These are phyloP conservation scores for Solanum virginianum DNA, from an alignment of 257 asterid genomes.

Conservation along the genomic window DNA sequence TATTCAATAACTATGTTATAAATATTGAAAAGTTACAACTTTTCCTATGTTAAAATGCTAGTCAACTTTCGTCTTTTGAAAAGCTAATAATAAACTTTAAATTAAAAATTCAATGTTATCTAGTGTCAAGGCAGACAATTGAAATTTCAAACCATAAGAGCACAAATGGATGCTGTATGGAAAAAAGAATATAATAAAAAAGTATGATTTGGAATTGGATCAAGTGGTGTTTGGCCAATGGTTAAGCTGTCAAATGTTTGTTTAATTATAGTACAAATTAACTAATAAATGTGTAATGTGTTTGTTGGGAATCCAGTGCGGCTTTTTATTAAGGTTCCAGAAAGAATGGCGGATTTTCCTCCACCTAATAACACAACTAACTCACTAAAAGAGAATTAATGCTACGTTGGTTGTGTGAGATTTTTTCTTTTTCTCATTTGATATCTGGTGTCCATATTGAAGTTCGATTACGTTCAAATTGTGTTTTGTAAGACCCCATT, in stretches of 20 bases:
- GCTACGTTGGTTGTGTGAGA: not conserved
- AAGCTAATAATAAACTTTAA: too few relatives aligned
- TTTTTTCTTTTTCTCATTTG: too few relatives aligned
- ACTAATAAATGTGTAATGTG: not conserved
- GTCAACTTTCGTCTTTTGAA: too few relatives aligned
- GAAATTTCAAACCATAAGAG: not conserved
- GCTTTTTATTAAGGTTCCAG: not conserved
- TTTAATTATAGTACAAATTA: not conserved
- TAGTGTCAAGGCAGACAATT: not conserved
- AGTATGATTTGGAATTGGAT: not conserved
- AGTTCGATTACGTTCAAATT: accelerated
- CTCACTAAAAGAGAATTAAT: not conserved
- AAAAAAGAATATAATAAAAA: not conserved
- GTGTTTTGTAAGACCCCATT: too few relatives aligned
- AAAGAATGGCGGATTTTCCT: conserved; percentile 7
- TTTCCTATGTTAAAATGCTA: not conserved
- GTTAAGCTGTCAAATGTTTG: not conserved
- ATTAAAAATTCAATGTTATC: not conserved
- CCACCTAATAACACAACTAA: not conserved
- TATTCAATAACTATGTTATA: not conserved
- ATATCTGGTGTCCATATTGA: accelerated
- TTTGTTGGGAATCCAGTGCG: not conserved
- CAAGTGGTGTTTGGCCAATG: not conserved
- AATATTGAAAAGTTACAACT: not conserved
- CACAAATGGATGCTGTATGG: not conserved